Percentiles rank a stretch among this genome's conserved stretches.
Evolutionary conservation across 768 basidiomycete species (phyloP).

Genomic region (Leccinum imitatum): DNA sequence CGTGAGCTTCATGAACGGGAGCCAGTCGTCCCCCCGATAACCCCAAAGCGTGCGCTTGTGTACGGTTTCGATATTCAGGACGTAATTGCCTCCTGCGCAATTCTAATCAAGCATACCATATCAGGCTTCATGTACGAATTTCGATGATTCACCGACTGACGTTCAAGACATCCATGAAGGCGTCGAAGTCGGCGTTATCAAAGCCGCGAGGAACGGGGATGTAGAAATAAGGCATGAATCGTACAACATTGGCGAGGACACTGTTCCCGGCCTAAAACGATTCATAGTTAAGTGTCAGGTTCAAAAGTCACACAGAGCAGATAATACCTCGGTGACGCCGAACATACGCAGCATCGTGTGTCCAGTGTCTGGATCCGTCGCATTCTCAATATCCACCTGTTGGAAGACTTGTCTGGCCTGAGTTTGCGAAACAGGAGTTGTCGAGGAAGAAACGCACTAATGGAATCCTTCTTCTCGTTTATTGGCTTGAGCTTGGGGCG

Average conservation of each 20-base stretch:
- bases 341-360: constrained; percentile 66
- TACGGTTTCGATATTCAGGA: constrained; percentile 57
- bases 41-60: constrained; percentile 80
- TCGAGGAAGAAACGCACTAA: constrained; percentile 48
- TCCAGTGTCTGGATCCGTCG: constrained; percentile 43
- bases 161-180: constrained; percentile 72
- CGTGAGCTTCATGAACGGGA: constrained; percentile 84
- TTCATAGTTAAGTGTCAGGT: constrained; percentile 3
- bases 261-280: constrained; percentile 74
- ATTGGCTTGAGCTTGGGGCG: constrained; percentile 58
- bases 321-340: constrained; percentile 81
- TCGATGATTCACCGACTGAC: constrained; percentile 42
- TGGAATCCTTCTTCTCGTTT: constrained; percentile 59
- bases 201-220: constrained; percentile 86
- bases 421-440: background rate
- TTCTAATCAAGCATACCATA: constrained; percentile 14
- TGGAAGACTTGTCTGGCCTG: constrained; percentile 69
- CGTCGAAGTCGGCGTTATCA: constrained; percentile 56
- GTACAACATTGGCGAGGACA: constrained; percentile 77
- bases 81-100: constrained; percentile 34
- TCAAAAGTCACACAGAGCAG: background rate
- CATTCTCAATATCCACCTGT: constrained; percentile 90
- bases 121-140: background rate
- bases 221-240: constrained; percentile 93
- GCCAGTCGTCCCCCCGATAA: constrained; percentile 77